Percentiles rank a stretch among this genome's conserved stretches.
These are phyloP conservation scores for Cardiospermum halicacabum DNA, from an alignment of 345 rosid genomes.

Conservation along the genomic window DNA sequence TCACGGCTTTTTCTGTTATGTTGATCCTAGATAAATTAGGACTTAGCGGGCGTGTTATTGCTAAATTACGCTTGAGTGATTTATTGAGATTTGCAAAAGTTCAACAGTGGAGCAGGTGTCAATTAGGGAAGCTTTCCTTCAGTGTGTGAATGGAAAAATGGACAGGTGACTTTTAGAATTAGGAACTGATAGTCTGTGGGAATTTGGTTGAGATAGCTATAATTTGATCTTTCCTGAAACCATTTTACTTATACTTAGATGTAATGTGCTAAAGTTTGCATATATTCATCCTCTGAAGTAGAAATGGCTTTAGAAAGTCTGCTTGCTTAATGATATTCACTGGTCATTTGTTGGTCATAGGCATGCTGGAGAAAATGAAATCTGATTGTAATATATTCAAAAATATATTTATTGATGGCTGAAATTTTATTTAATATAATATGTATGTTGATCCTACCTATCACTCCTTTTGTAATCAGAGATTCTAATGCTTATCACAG, in stretches of 20 bases:
- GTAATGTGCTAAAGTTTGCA: not conserved
- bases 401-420: not conserved
- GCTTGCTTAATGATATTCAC: not conserved
- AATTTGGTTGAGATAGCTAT: not conserved
- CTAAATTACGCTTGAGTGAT: not conserved
- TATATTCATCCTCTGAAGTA: not conserved
- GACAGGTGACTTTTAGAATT: not conserved
- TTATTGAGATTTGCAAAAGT: not conserved
- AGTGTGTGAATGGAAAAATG: not conserved
- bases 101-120: not conserved
- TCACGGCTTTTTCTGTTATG: not conserved
- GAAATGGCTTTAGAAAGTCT: not conserved
- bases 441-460: not conserved
- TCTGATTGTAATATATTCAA: not conserved
- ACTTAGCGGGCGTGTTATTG: not conserved
- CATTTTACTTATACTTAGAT: not conserved
- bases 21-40: not conserved
- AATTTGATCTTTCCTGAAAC: not conserved
- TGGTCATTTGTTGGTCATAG: too few relatives aligned
- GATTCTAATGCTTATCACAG: slow-evolving; percentile 23
- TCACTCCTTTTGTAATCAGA: not conserved
- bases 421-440: not conserved
- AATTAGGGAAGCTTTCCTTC: not conserved
- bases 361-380: not conserved
- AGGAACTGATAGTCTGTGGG: not conserved